Conservation (phyloP, 305 asterid species). For the Fraxinus paxiana region DNA sequence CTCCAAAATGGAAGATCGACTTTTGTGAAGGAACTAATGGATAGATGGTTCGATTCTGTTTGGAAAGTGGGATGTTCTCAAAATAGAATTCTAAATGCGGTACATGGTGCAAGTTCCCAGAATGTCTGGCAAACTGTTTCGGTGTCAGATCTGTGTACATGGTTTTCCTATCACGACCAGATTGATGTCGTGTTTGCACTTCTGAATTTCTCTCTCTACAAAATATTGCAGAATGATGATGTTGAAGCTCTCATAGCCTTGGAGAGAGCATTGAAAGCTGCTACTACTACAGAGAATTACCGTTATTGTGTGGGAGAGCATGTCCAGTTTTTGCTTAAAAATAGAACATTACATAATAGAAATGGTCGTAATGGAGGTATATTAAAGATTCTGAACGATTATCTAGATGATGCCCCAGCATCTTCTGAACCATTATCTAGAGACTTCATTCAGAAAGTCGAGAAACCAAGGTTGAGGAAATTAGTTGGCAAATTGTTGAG, state of each 20-base stretch:
- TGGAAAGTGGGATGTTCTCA: constrained; percentile 19
- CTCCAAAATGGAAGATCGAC: constrained; percentile 29
- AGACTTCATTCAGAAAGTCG: constrained; percentile 31
- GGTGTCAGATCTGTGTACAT: constrained; percentile 23
- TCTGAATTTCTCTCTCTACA: constrained; percentile 40
- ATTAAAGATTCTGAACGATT: constrained; percentile 27
- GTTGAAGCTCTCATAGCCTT: constrained; percentile 33
- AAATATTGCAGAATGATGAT: constrained; percentile 32
- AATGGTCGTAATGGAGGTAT: neutral
- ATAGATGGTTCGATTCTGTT: constrained; percentile 34
- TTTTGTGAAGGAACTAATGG: constrained; percentile 38
- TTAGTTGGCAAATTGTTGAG: constrained; percentile 34
- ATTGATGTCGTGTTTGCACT: constrained; percentile 37
- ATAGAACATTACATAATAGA: constrained; percentile 12
- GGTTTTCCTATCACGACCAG: constrained; percentile 26
- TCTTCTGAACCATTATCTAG: constrained; percentile 35
- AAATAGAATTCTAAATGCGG: constrained; percentile 1
- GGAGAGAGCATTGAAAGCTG: constrained; percentile 33
- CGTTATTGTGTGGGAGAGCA: constrained; percentile 42
- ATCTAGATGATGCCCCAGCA: constrained; percentile 34
- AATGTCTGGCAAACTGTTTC: constrained; percentile 19
- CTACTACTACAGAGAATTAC: constrained; percentile 32
- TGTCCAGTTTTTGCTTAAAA: constrained; percentile 25
- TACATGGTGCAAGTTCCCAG: constrained; percentile 14
- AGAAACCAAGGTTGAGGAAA: constrained; percentile 35